Base-by-base conservation (phyloP, 768 basidiomycete genomes). In the Pleurotus cornucopiae region DNA sequence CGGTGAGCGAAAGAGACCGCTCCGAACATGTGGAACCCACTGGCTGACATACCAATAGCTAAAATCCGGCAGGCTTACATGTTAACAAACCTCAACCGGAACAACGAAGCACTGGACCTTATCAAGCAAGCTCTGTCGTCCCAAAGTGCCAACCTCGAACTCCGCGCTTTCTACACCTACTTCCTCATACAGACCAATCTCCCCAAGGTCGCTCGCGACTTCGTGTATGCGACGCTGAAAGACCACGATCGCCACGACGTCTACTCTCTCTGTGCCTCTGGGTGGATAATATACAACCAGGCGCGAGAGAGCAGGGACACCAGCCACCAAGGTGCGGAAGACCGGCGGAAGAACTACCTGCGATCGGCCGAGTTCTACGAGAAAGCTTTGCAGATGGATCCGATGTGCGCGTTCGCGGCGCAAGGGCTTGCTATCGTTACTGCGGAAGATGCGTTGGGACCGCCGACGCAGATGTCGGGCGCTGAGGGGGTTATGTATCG, bases 371-470 rank as follows among this genome's bases (percentile, higher is more conserved):
- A 97, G 69, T 91, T 92, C 60, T 98, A 91, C 65, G 91, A 95
- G 66, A 94, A 93, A 67, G 96, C 95, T 0, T 71, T 99, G 34
- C 82, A 83, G 47, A 63, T 93, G 4, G 94, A 98, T 65, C 86
- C 91, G 0, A 73, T 81, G 23, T 97, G 94, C 69, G 93, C 93
- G 1, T 85, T 94, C 58, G 97, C 95, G 2, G 97, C 96, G 4
- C 94, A 97, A 67, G 96, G 96, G 2, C 76, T 99, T 6, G 97
- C 95, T 1, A 98, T 98, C 60, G 85, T 91, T 3, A 85, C 92
- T 2, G 96, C 94, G 0, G 97, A 99, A 67, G 94, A 96, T 68
- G 87, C 88, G 0, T 71, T 98, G 7, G 90, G 91, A 2, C 72
- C 77, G 3, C 69, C 75, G 4, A 71, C 75, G 5, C 69, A 75